Evolutionary conservation across 2,329 filamentous ascomycete genomes (phyloP), one percentile per base, ranked within the genome.

Genomic region (Karstenula rhodostoma): DNA sequence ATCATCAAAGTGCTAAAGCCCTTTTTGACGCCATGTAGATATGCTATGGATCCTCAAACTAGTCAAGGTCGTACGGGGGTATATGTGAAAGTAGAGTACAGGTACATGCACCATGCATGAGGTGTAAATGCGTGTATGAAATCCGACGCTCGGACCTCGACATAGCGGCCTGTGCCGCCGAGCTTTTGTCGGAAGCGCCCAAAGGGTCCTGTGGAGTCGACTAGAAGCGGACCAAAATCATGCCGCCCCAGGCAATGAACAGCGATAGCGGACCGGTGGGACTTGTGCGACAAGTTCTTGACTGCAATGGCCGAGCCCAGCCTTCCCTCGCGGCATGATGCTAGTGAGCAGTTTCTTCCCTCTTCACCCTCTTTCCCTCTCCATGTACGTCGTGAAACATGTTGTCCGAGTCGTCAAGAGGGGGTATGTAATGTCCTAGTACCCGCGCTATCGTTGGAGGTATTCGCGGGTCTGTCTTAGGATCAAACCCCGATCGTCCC

Each of bases 81-180:
- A 53, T 53, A 53, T 53, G 49, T 42, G 50, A n/a, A 43, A 43
- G 22, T 53, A 53, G 23, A 53, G 33, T 53, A 53, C 50, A 53
- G 35, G 35, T 27, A 19, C 32, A 27, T 52, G 49, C 49, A 15
- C 49, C 47, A 40, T 53, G 50, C 47, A 22, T n/a, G 47, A 10
- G 25, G n/a, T 33, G 47, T 4, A 49, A 29, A 53, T 53, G 50
- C 37, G 35, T 53, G 23, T 29, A 19, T 27, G 6, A 19, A 29
- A 35, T 9, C n/a, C n/a, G 23, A 53, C 50, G 23, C 8, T 43
- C 23, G 17, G 29, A 43, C 17, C 12, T n/a, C 13, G n/a, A 29
- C 29, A 29, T 42, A 27, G 15, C 25, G 27, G 29, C 15, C 13
- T 22, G 19, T 33, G 47, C 27, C 19, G 9, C 47, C 47, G 2